These are phyloP conservation scores for Fomitopsis palustris DNA, from an alignment of 1,284 basidiomycete species.

Conservation along the genomic window DNA sequence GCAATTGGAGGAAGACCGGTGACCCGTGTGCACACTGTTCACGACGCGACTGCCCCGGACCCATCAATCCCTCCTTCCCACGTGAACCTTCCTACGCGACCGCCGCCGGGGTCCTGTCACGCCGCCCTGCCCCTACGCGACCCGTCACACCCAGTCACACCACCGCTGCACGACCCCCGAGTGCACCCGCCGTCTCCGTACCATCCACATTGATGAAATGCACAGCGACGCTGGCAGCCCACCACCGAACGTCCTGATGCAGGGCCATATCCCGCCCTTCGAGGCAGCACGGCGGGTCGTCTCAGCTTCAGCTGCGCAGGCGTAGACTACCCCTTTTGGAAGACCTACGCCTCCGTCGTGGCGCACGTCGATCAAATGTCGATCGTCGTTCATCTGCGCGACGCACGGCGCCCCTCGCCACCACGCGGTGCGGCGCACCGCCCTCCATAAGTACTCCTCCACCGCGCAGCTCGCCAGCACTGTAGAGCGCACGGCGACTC, in stretches of 20 bases:
- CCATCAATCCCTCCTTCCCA: not conserved
- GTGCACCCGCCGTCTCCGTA: not conserved
- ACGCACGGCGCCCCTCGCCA: not conserved
- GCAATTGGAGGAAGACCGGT: not conserved
- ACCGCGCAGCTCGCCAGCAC: no score
- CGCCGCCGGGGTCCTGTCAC: not conserved
- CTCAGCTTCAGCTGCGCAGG: not conserved
- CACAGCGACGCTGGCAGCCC: no score
- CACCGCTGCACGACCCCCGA: not conserved
- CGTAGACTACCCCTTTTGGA: not conserved
- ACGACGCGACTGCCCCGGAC: not conserved
- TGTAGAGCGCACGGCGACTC: no score
- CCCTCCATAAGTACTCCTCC: not conserved
- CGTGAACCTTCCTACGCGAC: not conserved
- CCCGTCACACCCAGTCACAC: not conserved
- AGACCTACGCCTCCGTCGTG: not conserved
- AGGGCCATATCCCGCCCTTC: no score
- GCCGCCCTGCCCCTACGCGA: not conserved
- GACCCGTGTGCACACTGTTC: not conserved
- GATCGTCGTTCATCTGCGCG: not conserved
- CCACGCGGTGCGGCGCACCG: not conserved
- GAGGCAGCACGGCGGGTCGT: no score
- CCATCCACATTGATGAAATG: not conserved
- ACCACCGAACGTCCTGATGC: no score
- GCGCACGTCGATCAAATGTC: not conserved